Percentiles rank a stretch among this genome's conserved stretches.
phyloP scores from a whole-genome alignment of 371 early-diverging fungal genomes.

The Mortierella sp. region DNA sequence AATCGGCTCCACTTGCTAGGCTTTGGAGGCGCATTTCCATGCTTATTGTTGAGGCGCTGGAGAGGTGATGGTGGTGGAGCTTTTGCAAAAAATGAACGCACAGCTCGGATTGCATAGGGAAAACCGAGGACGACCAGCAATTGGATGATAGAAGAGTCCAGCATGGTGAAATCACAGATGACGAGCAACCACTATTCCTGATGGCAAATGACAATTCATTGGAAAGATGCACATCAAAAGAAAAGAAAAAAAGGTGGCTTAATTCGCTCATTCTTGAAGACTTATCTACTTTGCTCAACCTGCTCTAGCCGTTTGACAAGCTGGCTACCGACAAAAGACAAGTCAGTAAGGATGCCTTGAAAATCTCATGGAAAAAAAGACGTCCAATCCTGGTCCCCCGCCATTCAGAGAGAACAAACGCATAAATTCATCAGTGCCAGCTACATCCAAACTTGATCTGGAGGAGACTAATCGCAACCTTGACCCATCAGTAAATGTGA shows the following conservation, averaged over 20 bases:
- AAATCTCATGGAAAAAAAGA: neutral
- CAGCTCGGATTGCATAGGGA: conserved; percentile 26
- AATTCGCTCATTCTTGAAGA: neutral
- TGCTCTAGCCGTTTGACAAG: neutral
- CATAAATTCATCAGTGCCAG: neutral
- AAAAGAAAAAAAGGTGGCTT: neutral
- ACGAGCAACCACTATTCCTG: neutral
- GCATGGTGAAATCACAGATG: conserved; percentile 10
- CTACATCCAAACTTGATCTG: too few relatives aligned
- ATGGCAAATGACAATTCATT: neutral
- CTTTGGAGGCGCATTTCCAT: neutral
- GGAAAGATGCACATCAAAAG: neutral
- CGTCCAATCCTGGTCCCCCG: neutral
- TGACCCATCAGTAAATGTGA: neutral
- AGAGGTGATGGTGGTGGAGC: conserved; percentile 39
- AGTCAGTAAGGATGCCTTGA: neutral
- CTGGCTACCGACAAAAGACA: neutral
- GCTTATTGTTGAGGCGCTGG: conserved; percentile 22
- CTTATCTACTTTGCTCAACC: neutral
- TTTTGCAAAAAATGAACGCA: conserved; percentile 40
- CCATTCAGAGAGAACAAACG: neutral
- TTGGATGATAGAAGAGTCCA: conserved; percentile 46
- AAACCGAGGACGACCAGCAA: conserved; percentile 36
- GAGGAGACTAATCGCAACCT: neutral
- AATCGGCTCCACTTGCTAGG: conserved; percentile 16